These are phyloP conservation scores for Starmerella tilneyi DNA, from an alignment of 805 yeast species.

Conservation along the genomic window DNA sequence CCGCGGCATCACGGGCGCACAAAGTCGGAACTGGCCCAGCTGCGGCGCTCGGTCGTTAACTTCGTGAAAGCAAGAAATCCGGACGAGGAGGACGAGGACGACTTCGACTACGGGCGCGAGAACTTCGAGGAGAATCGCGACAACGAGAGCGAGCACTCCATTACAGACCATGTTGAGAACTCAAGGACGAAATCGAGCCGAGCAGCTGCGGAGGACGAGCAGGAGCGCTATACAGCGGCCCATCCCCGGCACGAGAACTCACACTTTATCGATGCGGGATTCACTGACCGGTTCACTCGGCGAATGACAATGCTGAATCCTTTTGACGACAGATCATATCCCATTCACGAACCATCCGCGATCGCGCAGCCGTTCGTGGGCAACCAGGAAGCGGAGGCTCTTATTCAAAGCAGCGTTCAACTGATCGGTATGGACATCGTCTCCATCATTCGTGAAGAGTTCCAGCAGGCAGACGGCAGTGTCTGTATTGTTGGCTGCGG, in stretches of 20 bases:
- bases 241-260: neutral
- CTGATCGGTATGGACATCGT: slow-evolving; percentile 18
- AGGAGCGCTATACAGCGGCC: neutral
- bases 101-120: slow-evolving; percentile 16
- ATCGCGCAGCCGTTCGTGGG: neutral
- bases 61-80: slow-evolving; percentile 16
- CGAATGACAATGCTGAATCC: slow-evolving; percentile 8
- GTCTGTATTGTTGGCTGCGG: slow-evolving; percentile 34
- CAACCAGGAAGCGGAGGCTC: neutral
- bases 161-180: neutral
- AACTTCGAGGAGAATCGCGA: neutral
- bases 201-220: no score
- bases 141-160: neutral
- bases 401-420: slow-evolving; percentile 6
- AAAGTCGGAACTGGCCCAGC: neutral
- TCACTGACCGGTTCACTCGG: slow-evolving; percentile 12
- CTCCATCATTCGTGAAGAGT: slow-evolving; percentile 6
- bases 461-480: slow-evolving; percentile 25
- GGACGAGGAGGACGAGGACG: slow-evolving; percentile 11
- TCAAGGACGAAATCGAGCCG: neutral
- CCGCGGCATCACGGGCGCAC: neutral
- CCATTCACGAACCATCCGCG: neutral
- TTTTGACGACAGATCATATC: slow-evolving; percentile 10
- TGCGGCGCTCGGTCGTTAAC: slow-evolving; percentile 8
- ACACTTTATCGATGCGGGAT: slow-evolving; percentile 13